phyloP scores from a whole-genome alignment of 176 grass and related monocot species.

The Neostapfia colusana region DNA sequence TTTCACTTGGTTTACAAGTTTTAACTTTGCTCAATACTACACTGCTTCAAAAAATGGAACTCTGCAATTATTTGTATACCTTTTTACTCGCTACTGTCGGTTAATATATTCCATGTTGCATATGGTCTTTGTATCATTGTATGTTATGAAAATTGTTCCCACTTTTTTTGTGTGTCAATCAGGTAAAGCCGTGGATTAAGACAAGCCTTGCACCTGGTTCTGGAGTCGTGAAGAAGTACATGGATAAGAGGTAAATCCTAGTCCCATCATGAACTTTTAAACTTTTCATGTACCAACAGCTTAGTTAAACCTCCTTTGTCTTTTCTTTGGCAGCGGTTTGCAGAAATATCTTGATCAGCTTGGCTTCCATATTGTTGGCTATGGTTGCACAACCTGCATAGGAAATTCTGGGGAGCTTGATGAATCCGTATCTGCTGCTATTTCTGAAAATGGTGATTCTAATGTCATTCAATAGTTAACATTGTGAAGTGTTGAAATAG shows the following conservation, averaged over 20 bases:
- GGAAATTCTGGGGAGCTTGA: slow-evolving; percentile 98
- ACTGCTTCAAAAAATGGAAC: slow-evolving; percentile 7
- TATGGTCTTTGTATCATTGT: background rate
- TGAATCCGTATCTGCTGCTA: slow-evolving; percentile 73
- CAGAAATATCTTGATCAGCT: slow-evolving; percentile 94
- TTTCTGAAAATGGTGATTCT: slow-evolving; percentile 82
- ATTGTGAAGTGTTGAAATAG: slow-evolving; percentile 15
- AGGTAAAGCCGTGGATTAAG: slow-evolving; percentile 99
- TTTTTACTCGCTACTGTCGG: background rate
- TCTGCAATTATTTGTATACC: slow-evolving; percentile 13
- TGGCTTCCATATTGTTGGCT: slow-evolving; percentile 93
- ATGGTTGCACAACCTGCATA: slow-evolving; percentile 99
- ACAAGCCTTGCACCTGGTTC: slow-evolving; percentile 98
- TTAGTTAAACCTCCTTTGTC: slow-evolving; percentile 10
- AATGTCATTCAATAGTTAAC: background rate
- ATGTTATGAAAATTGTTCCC: background rate
- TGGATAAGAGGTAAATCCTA: slow-evolving; percentile 74
- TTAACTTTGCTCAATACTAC: slow-evolving; percentile 1
- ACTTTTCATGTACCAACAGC: background rate
- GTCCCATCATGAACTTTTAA: background rate
- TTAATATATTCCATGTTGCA: slow-evolving; percentile 4
- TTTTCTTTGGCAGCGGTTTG: slow-evolving; percentile 66
- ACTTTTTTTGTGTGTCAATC: slow-evolving; percentile 40
- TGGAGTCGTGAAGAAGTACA: slow-evolving; percentile 89
- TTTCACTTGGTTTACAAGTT: background rate